A percentile compares a stretch with the other conserved stretches of the same genome.
These are phyloP conservation scores for Coemansia sp. DNA, from an alignment of 371 early-diverging fungal genomes.

Conservation along the genomic window DNA sequence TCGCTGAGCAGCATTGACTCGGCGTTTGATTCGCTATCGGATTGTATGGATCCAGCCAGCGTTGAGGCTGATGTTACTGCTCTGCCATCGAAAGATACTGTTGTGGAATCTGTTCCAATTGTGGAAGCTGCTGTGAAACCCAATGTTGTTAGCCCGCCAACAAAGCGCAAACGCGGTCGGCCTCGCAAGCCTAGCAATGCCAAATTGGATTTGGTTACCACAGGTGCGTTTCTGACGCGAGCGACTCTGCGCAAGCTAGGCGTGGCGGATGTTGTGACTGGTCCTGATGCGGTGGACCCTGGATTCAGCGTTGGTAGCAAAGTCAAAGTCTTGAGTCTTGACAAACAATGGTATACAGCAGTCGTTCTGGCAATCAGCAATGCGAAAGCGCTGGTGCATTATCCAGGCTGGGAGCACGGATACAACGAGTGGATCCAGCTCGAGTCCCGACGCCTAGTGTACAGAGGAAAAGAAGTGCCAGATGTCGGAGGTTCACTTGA, in stretches of 20 bases:
- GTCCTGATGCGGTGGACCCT: conserved; percentile 7
- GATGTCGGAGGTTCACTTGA: conserved; percentile 3
- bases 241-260: conserved; percentile 42
- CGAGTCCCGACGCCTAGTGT: conserved; percentile 40
- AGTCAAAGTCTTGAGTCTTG: conserved; percentile 27
- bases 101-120: background rate
- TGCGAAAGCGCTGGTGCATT: conserved; percentile 43
- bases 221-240: conserved; percentile 51
- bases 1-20: conserved; percentile 26
- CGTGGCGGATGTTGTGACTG: background rate
- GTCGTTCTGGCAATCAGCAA: conserved; percentile 18
- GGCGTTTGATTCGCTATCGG: background rate
- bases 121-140: background rate
- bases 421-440: conserved; percentile 48
- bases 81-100: background rate
- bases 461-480: conserved; percentile 6
- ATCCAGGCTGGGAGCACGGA: conserved; percentile 40
- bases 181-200: background rate
- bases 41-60: background rate
- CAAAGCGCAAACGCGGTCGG: conserved; percentile 10
- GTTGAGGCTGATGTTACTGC: background rate
- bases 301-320: conserved; percentile 25
- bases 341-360: conserved; percentile 46
- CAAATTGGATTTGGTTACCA: conserved; percentile 27
- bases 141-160: background rate